These are phyloP conservation scores for Scedosporium apiospermum DNA, from an alignment of 2,329 filamentous ascomycete genomes.

Conservation along the genomic window DNA sequence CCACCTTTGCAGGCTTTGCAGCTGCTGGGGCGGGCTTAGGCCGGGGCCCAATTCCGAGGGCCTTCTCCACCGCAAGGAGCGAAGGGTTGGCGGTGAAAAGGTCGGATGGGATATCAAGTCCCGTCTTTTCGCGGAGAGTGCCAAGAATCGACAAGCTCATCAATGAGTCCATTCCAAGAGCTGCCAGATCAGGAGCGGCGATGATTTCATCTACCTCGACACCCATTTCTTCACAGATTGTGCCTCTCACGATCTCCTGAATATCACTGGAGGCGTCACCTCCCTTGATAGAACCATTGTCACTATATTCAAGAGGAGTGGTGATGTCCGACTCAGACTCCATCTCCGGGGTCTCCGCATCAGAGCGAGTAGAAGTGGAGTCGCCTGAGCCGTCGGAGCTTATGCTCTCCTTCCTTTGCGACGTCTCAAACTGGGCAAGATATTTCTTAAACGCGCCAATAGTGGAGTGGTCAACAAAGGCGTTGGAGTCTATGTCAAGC, in stretches of 20 bases:
- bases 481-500: constrained; percentile 40
- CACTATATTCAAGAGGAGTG: constrained; percentile 42
- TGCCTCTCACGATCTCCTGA: constrained; percentile 48
- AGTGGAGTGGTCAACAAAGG: constrained; percentile 44
- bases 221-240: constrained; percentile 63
- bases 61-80: constrained; percentile 55
- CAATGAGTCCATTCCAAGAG: constrained; percentile 49
- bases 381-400: constrained; percentile 21
- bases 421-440: constrained; percentile 24
- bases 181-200: constrained; percentile 43
- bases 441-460: constrained; percentile 42
- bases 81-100: constrained; percentile 53
- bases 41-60: constrained; percentile 42
- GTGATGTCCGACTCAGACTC: constrained; percentile 42
- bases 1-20: constrained; percentile 20
- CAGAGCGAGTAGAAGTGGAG: constrained; percentile 22
- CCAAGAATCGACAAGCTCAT: constrained; percentile 48
- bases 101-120: constrained; percentile 45
- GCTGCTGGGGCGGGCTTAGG: constrained; percentile 22
- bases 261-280: constrained; percentile 31
- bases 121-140: constrained; percentile 43
- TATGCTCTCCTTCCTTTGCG: constrained; percentile 14
- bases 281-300: constrained; percentile 37
- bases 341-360: constrained; percentile 34
- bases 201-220: constrained; percentile 56